Evolutionary conservation across 305 asterid genomes (phyloP).

Genomic region (Fraxinus paxiana): DNA sequence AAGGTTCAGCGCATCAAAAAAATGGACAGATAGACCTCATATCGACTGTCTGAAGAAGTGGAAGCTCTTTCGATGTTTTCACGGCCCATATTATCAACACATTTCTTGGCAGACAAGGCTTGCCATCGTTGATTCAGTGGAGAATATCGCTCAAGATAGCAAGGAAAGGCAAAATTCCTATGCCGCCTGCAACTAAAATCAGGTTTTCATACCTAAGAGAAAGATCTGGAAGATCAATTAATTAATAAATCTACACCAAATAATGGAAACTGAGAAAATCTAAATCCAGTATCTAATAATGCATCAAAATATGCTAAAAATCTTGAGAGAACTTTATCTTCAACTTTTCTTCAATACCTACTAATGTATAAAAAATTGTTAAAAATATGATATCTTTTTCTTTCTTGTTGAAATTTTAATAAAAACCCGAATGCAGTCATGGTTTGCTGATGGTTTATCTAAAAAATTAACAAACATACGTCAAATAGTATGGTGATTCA

Average conservation of each 20-base stretch:
- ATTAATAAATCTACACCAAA: background rate
- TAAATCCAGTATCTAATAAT: background rate
- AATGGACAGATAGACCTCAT: conserved; percentile 54
- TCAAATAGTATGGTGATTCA: conserved; percentile 69
- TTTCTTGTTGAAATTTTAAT: background rate
- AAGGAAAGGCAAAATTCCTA: conserved; percentile 76
- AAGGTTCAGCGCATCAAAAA: conserved; percentile 48
- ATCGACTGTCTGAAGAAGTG: conserved; percentile 57
- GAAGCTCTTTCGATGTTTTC: conserved; percentile 63
- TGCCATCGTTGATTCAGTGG: conserved; percentile 47
- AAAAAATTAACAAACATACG: conserved; percentile 33
- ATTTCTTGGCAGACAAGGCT: conserved; percentile 55
- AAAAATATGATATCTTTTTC: background rate
- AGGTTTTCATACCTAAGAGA: conserved; percentile 64
- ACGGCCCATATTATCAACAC: conserved; percentile 72
- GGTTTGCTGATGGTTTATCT: background rate
- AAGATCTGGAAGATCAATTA: background rate
- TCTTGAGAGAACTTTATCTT: background rate
- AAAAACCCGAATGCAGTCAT: background rate
- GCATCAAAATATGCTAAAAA: background rate
- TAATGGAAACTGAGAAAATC: background rate
- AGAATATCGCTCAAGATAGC: conserved; percentile 76
- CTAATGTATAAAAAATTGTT: background rate
- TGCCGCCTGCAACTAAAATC: conserved; percentile 81
- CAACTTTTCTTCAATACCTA: background rate